Base-by-base conservation (phyloP, 2,329 filamentous ascomycete genomes). In the Talaromyces sp. region DNA sequence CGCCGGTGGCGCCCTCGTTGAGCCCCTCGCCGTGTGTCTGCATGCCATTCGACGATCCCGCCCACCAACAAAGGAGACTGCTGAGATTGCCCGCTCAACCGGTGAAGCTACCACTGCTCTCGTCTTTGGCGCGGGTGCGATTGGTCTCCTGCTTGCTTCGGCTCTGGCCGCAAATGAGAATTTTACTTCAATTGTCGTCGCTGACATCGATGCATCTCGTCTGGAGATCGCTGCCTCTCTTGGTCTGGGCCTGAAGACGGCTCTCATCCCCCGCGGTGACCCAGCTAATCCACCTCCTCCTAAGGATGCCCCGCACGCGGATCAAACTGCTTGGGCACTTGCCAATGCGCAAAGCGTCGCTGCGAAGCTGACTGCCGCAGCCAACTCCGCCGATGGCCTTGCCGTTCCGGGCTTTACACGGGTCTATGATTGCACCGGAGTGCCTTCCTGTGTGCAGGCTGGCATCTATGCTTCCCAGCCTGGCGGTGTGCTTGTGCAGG, bases 71-170 rank as follows among this genome's bases (percentile, higher is more conserved):
- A 56, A 56, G 7, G 68, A 69, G 3, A 62, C 70, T 6, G 68
- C 72, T 2, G 57, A 60, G 0, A 71, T 76, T 14, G 78, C 75
- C 2, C 68, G 76, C 45, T 72, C 77, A 47, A 56, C 64, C 4
- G 64, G 65, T n/a, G 69, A 72, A 44, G 65, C 66, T 4, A 75
- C 77, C 8, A 79, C 77, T 0, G 81, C 83, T 1, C 64, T 86
- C 16, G 80, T 86, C 2, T 82, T 86, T 56, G 84, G 84, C 4
- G 84, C 84, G 4, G 84, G 84, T 4, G 82, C 84, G 3, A 83
- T 86, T 9, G 84, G 84, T 0, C 68, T 86, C 8, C 69, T 86
- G 1, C 80, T 83, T 20, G 82, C 83, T 3, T 80, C 82, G 2
- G 82, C 82, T 6, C 78, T 86, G 56, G 79, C 79, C 1, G 79